Evolutionary conservation across 176 grass and related monocot species (phyloP).

Genomic region (Cenchrus purpureus): DNA sequence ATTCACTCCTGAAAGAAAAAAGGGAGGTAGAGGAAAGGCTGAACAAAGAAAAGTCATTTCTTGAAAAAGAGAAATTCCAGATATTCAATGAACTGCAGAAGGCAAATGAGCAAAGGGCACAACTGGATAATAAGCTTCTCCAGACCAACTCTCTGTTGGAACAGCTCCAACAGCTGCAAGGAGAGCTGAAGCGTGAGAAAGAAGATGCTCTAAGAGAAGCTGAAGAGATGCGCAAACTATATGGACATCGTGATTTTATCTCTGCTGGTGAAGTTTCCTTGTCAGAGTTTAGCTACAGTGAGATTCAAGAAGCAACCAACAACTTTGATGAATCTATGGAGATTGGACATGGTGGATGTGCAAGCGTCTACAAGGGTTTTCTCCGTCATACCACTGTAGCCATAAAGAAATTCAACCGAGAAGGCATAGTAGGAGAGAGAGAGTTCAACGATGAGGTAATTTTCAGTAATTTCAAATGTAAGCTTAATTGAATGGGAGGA

Average conservation of each 20-base stretch:
- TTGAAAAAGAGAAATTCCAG: slow-evolving; percentile 53
- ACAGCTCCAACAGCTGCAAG: slow-evolving; percentile 34
- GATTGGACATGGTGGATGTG: slow-evolving; percentile 80
- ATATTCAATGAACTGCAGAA: slow-evolving; percentile 52
- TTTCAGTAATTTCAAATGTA: slow-evolving; percentile 17
- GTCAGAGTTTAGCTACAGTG: slow-evolving; percentile 59
- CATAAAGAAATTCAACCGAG: slow-evolving; percentile 70
- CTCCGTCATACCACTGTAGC: slow-evolving; percentile 70
- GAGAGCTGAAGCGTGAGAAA: slow-evolving; percentile 40
- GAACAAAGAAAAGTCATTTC: slow-evolving; percentile 45
- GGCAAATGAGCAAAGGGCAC: slow-evolving; percentile 43
- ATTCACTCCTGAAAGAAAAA: slow-evolving; percentile 52
- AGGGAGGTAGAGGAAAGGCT: slow-evolving; percentile 64
- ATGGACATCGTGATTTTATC: neutral
- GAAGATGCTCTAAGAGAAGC: slow-evolving; percentile 44
- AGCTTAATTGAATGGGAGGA: slow-evolving; percentile 4
- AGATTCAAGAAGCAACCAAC: slow-evolving; percentile 63
- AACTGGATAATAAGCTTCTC: slow-evolving; percentile 53
- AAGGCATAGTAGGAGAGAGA: slow-evolving; percentile 54
- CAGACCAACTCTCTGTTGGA: slow-evolving; percentile 31
- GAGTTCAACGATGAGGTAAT: slow-evolving; percentile 80
- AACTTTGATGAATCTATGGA: slow-evolving; percentile 56
- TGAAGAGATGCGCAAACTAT: slow-evolving; percentile 40
- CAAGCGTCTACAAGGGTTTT: slow-evolving; percentile 72
- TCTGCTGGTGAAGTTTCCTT: slow-evolving; percentile 33